phyloP scores from a whole-genome alignment of 1,284 basidiomycete genomes.

The Boletus nobilissimus region DNA sequence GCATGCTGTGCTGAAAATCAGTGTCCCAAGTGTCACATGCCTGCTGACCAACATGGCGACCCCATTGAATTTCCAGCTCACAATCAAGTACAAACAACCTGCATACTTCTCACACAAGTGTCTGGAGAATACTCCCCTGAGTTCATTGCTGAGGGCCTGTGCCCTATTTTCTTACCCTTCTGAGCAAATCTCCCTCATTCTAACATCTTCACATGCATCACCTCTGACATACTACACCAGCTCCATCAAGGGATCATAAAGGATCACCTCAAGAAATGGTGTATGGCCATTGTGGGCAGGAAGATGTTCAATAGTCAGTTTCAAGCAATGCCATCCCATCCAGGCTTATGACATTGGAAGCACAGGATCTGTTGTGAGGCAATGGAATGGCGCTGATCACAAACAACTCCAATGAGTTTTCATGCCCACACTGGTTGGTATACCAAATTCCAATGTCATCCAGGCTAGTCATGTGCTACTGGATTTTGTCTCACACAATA shows the following conservation, averaged over 20 bases:
- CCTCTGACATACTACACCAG: neutral
- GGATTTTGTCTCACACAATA: neutral
- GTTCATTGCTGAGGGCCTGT: neutral
- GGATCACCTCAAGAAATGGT: neutral
- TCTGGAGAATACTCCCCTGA: neutral
- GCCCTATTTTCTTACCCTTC: neutral
- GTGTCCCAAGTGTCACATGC: conserved; percentile 30
- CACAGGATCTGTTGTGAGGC: neutral
- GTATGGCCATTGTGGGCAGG: neutral
- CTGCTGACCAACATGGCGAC: neutral
- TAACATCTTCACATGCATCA: neutral
- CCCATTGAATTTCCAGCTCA: neutral
- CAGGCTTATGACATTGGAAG: neutral
- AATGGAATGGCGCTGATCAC: neutral
- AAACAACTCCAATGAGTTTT: neutral
- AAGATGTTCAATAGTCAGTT: neutral
- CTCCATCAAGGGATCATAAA: neutral
- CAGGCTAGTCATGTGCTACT: neutral
- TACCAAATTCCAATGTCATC: neutral
- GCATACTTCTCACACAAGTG: neutral
- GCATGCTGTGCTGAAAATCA: conserved; percentile 34
- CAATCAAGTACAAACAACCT: neutral
- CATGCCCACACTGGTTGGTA: neutral
- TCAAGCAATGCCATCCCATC: neutral
- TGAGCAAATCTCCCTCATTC: neutral